These are phyloP conservation scores for Tuber indicum DNA, from an alignment of 495 filamentous ascomycete species.

Conservation along the genomic window DNA sequence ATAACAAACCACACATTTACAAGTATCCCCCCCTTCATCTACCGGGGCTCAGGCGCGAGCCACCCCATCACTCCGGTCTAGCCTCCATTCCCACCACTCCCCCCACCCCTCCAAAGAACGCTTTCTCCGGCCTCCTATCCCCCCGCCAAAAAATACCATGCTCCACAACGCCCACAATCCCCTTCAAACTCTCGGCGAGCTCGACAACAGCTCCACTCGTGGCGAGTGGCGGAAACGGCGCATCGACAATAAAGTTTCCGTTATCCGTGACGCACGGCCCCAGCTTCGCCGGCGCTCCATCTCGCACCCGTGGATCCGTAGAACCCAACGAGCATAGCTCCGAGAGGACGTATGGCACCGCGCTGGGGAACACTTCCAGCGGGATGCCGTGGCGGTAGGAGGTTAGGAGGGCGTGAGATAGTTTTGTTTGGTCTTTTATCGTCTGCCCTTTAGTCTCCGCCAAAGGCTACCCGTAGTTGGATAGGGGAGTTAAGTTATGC, in stretches of 20 bases:
- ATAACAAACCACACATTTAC: background rate
- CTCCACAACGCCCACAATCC: slow-evolving; percentile 79
- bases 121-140: slow-evolving; percentile 81
- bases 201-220: slow-evolving; percentile 57
- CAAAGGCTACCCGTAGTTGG: background rate
- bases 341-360: slow-evolving; percentile 63
- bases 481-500: background rate
- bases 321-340: slow-evolving; percentile 62
- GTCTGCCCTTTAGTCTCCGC: background rate
- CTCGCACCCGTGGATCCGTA: slow-evolving; percentile 57
- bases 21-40: background rate
- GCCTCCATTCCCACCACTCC: slow-evolving; percentile 44
- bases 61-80: background rate
- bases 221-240: slow-evolving; percentile 62
- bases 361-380: slow-evolving; percentile 80
- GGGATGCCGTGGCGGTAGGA: slow-evolving; percentile 70
- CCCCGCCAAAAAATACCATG: slow-evolving; percentile 77
- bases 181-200: slow-evolving; percentile 63
- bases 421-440: slow-evolving; percentile 69
- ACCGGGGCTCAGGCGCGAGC: background rate
- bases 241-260: slow-evolving; percentile 83
- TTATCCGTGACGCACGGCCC: slow-evolving; percentile 84
- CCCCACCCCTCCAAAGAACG: slow-evolving; percentile 83
- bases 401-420: slow-evolving; percentile 64
- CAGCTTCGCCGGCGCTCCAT: slow-evolving; percentile 58